Evolutionary conservation across 441 rosid genomes (phyloP).

Genomic region (Erysimum pusillum): DNA sequence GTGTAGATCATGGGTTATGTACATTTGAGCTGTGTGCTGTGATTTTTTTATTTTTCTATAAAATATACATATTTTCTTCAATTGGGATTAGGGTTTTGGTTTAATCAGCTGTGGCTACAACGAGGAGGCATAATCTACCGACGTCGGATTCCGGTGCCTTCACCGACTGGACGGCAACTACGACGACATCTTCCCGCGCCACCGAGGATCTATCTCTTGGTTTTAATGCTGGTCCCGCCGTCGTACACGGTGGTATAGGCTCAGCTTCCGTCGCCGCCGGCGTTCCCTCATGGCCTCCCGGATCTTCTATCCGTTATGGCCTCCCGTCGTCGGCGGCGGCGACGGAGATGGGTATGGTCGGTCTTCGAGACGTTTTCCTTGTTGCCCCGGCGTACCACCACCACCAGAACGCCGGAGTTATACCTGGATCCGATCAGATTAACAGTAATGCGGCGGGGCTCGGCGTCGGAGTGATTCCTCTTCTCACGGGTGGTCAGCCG

Average conservation of each 20-base stretch:
- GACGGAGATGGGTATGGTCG: constrained; percentile 85
- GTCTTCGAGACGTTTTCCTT: constrained; percentile 73
- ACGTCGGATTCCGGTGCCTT: constrained; percentile 90
- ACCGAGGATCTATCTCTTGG: constrained; percentile 96
- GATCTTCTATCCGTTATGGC: constrained; percentile 57
- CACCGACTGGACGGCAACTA: constrained; percentile 84
- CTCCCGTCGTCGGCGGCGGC: constrained; percentile 61
- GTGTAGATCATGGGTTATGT: constrained; percentile 10
- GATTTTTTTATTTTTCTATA: neutral
- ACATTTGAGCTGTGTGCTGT: constrained; percentile 14
- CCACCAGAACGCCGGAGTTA: constrained; percentile 52
- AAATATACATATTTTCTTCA: no score
- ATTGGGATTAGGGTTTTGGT: constrained; percentile 49
- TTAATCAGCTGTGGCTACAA: constrained; percentile 90
- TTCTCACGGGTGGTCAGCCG: constrained; percentile 64
- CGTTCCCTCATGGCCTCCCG: constrained; percentile 48
- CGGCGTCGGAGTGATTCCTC: constrained; percentile 86
- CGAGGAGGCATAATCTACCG: constrained; percentile 76
- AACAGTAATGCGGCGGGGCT: constrained; percentile 57
- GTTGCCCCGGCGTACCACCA: constrained; percentile 81
- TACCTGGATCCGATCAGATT: constrained; percentile 48
- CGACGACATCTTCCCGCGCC: constrained; percentile 62
- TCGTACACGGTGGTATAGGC: constrained; percentile 39
- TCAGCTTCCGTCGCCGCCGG: constrained; percentile 50
- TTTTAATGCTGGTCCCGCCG: constrained; percentile 81